These are phyloP conservation scores for Pichia phayaonensis DNA, from an alignment of 805 yeast genomes.

Conservation along the genomic window DNA sequence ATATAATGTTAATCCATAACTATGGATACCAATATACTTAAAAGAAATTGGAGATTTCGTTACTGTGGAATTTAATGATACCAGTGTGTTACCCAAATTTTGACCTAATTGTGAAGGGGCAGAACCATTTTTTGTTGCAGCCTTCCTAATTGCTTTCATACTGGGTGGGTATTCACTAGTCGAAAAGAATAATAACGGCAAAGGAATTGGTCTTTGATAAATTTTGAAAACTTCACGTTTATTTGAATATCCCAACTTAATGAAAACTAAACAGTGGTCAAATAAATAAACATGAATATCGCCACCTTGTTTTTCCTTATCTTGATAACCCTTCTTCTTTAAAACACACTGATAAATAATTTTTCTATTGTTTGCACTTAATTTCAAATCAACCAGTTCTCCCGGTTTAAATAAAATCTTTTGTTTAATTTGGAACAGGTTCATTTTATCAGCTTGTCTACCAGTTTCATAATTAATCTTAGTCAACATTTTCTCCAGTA, in stretches of 20 bases:
- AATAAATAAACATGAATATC: slow-evolving; percentile 80
- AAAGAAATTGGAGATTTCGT: slow-evolving; percentile 43
- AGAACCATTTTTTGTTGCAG: slow-evolving; percentile 32
- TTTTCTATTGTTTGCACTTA: slow-evolving; percentile 73
- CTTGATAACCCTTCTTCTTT: slow-evolving; percentile 61
- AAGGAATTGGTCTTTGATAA: slow-evolving; percentile 79
- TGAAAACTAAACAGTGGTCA: slow-evolving; percentile 82
- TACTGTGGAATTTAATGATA: slow-evolving; percentile 19
- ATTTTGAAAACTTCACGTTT: slow-evolving; percentile 90
- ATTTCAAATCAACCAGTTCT: slow-evolving; percentile 78
- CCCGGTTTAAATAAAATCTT: slow-evolving; percentile 73
- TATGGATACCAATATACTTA: slow-evolving; percentile 45
- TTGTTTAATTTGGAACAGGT: slow-evolving; percentile 79
- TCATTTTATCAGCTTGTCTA: slow-evolving; percentile 86
- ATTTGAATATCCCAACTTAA: slow-evolving; percentile 76
- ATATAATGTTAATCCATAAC: slow-evolving; percentile 45
- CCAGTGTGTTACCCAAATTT: slow-evolving; percentile 12
- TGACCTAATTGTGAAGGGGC: slow-evolving; percentile 22
- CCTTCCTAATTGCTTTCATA: slow-evolving; percentile 36
- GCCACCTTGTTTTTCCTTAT: slow-evolving; percentile 56
- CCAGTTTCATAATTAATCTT: slow-evolving; percentile 86
- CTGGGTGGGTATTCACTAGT: slow-evolving; percentile 75
- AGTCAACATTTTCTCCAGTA: slow-evolving; percentile 65
- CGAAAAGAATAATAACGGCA: slow-evolving; percentile 66
- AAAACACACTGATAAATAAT: slow-evolving; percentile 73